phyloP scores from a whole-genome alignment of 257 asterid species.

The Cordia subcordata region DNA sequence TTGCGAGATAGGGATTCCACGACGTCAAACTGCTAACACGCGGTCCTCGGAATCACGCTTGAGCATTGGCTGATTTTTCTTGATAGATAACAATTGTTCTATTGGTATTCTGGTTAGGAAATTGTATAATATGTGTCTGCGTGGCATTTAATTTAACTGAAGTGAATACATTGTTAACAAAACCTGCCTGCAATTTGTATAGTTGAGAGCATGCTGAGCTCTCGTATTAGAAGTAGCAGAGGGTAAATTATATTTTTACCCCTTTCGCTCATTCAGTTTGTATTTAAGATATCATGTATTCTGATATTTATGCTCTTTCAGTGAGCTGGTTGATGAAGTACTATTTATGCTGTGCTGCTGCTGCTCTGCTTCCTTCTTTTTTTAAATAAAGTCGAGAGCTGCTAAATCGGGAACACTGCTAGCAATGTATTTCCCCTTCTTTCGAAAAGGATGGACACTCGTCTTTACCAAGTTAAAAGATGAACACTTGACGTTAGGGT shows the following conservation, averaged over 20 bases:
- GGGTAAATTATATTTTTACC: not conserved
- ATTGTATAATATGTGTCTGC: slow-evolving; percentile 28
- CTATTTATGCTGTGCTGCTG: too few species aligned
- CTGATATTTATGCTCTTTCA: not conserved
- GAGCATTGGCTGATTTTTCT: slow-evolving; percentile 71
- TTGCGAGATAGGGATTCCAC: slow-evolving; percentile 90
- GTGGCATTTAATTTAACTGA: slow-evolving; percentile 27
- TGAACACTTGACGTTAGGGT: too few species aligned
- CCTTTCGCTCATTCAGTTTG: not conserved
- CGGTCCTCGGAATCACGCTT: slow-evolving; percentile 67
- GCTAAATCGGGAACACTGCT: too few species aligned
- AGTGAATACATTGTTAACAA: slow-evolving; percentile 34
- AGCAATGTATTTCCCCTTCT: too few species aligned
- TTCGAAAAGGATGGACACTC: too few species aligned
- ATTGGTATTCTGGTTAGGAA: slow-evolving; percentile 23
- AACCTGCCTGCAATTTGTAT: slow-evolving; percentile 45
- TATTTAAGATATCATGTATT: not conserved
- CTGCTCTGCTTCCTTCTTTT: too few species aligned
- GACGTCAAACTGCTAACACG: slow-evolving; percentile 74
- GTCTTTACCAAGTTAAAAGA: too few species aligned
- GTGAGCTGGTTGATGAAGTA: too few species aligned
- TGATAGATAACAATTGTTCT: slow-evolving; percentile 5
- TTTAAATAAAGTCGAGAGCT: too few species aligned
- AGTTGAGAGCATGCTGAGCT: slow-evolving; percentile 34
- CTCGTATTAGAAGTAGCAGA: slow-evolving; percentile 29